A percentile compares a stretch with the other conserved stretches of the same genome.
phyloP scores from a whole-genome alignment of 176 grass and related monocot genomes.

The Triticum dicoccoides region DNA sequence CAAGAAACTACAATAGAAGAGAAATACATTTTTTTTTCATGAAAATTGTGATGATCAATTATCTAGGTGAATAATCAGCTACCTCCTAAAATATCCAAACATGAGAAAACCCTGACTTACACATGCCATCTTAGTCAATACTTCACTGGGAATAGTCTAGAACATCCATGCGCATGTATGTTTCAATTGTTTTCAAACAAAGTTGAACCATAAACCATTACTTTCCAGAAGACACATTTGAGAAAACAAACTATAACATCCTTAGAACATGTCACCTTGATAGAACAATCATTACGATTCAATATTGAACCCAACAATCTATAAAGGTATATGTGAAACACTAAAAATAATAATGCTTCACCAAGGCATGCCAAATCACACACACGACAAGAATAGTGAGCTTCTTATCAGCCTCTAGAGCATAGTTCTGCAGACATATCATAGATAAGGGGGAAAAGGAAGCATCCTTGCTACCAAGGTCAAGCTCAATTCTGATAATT shows the following conservation, averaged over 20 bases:
- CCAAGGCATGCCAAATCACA: slow-evolving; percentile 13
- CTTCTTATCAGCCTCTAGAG: slow-evolving; percentile 1
- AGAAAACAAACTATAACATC: neutral
- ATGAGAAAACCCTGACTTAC: too few relatives aligned
- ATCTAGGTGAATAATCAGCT: neutral
- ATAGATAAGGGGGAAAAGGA: neutral
- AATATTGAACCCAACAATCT: neutral
- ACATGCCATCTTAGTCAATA: neutral
- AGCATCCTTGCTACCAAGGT: neutral
- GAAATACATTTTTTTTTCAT: neutral
- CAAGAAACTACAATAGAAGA: neutral
- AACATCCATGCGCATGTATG: neutral
- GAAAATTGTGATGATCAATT: neutral
- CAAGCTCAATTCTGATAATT: neutral
- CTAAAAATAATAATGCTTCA: neutral
- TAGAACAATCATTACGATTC: neutral
- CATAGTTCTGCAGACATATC: neutral
- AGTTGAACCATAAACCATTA: neutral
- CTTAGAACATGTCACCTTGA: neutral
- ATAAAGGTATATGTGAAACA: neutral
- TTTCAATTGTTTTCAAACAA: neutral
- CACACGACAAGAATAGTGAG: neutral
- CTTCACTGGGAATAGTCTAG: neutral
- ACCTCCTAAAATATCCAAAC: neutral
- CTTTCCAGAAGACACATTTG: neutral